A percentile compares a stretch with the other conserved stretches of the same genome.
phyloP scores from a whole-genome alignment of 2,329 filamentous ascomycete species.

The Penicillium sp. region DNA sequence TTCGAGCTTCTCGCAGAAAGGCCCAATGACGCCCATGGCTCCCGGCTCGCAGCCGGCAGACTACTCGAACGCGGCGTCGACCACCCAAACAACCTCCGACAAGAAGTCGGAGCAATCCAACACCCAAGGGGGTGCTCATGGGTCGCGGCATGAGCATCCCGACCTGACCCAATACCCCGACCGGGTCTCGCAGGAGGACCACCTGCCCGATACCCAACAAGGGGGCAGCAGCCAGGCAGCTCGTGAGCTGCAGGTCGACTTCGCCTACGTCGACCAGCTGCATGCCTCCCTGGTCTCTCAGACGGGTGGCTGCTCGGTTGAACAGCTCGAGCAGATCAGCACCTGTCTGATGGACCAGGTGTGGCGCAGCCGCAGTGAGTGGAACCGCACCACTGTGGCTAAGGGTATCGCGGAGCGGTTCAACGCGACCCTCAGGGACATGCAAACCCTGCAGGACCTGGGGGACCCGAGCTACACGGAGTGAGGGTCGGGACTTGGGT shows the following conservation, averaged over 20 bases:
- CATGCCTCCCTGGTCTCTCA: conserved; percentile 58
- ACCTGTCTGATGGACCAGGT: conserved; percentile 84
- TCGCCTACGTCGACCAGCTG: conserved; percentile 51
- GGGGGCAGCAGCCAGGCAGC: conserved; percentile 34
- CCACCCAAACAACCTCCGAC: conserved; percentile 73
- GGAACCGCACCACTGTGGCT: conserved; percentile 73
- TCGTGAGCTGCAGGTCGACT: conserved; percentile 41
- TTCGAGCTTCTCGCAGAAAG: conserved; percentile 45
- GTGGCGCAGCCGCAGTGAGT: conserved; percentile 72
- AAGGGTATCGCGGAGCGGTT: conserved; percentile 61
- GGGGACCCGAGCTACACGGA: conserved; percentile 15
- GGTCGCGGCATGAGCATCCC: conserved; percentile 44
- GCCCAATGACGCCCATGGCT: conserved; percentile 53
- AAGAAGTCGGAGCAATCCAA: conserved; percentile 72
- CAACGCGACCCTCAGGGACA: conserved; percentile 58
- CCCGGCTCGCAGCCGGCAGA: conserved; percentile 54
- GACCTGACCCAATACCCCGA: conserved; percentile 48
- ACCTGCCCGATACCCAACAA: conserved; percentile 60
- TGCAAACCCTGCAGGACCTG: conserved; percentile 50
- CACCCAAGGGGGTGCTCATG: conserved; percentile 54
- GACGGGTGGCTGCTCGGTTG: conserved; percentile 75
- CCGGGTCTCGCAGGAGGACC: conserved; percentile 52
- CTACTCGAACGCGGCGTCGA: conserved; percentile 81
- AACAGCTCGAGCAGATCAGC: conserved; percentile 92
- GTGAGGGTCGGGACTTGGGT: conserved; percentile 1